Percentiles rank a stretch among this genome's conserved stretches.
phyloP scores from a whole-genome alignment of 2,329 filamentous ascomycete species.

The Fusarium pseudocircinatum region DNA sequence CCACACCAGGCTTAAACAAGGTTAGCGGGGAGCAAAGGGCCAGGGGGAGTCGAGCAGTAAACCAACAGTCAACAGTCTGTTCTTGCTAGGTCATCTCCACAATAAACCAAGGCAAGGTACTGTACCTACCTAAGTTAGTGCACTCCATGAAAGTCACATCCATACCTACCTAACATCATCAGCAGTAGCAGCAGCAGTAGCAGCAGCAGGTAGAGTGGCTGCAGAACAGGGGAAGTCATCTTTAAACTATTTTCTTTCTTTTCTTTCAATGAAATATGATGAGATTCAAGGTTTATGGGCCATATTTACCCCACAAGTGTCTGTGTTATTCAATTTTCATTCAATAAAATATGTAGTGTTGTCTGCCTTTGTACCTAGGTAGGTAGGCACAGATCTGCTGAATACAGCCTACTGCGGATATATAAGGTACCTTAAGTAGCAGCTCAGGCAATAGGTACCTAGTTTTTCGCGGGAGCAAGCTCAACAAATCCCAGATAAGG shows the following conservation, averaged over 20 bases:
- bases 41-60: slow-evolving; percentile 26
- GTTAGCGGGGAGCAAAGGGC: slow-evolving; percentile 12
- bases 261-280: background rate
- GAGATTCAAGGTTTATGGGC: background rate
- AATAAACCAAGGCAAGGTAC: background rate
- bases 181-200: background rate
- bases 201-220: slow-evolving; percentile 39
- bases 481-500: slow-evolving; percentile 23
- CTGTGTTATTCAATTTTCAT: background rate
- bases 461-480: background rate
- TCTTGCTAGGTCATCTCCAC: slow-evolving; percentile 24
- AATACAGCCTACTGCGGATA: background rate
- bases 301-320: background rate
- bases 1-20: slow-evolving; percentile 17
- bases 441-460: background rate
- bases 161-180: background rate
- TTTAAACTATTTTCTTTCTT: background rate
- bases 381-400: background rate
- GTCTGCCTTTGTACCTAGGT: background rate
- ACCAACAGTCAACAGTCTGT: slow-evolving; percentile 26
- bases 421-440: background rate
- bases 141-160: background rate
- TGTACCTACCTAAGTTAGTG: background rate
- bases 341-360: background rate
- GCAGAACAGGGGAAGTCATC: slow-evolving; percentile 29